Evolutionary conservation across 2,329 filamentous ascomycete genomes (phyloP).

Genomic region (Helicocarpus griseus): DNA sequence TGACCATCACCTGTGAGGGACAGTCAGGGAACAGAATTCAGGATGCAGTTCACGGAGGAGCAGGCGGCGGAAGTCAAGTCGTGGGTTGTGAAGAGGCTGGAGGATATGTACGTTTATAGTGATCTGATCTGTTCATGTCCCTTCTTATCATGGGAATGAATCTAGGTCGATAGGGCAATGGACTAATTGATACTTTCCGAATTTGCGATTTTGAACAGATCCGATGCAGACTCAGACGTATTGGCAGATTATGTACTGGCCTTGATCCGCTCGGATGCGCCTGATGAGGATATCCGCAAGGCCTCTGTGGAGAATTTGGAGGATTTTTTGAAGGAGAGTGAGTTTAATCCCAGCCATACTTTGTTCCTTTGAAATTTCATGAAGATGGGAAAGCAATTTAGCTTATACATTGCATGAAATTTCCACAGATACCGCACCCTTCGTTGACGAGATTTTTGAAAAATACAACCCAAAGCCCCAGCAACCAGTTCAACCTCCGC

Average conservation of each 20-base stretch:
- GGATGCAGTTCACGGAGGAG: constrained; percentile 46
- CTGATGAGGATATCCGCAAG: constrained; percentile 43
- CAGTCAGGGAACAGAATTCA: constrained; percentile 1
- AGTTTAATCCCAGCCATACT: constrained; percentile 13
- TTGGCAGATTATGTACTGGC: constrained; percentile 54
- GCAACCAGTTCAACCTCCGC: constrained; percentile 12
- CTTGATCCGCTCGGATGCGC: constrained; percentile 46
- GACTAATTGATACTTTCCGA: too few species aligned
- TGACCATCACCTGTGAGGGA: too few species aligned
- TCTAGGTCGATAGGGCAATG: background rate
- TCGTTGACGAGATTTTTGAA: constrained; percentile 48
- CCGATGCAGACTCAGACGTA: constrained; percentile 53
- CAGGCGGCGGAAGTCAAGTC: constrained; percentile 45
- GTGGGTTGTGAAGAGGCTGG: constrained; percentile 50
- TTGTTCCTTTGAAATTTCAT: too few species aligned
- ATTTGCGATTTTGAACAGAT: constrained; percentile 27
- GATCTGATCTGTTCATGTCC: background rate
- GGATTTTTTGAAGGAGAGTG: constrained; percentile 49
- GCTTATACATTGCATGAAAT: background rate
- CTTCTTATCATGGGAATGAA: background rate
- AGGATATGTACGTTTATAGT: constrained; percentile 41
- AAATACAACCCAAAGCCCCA: constrained; percentile 39
- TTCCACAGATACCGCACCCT: constrained; percentile 38
- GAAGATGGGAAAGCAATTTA: too few species aligned
- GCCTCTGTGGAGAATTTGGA: constrained; percentile 47